Conservation (phyloP, 2,329 filamentous ascomycete genomes). For the Cryphonectria radicalis region DNA sequence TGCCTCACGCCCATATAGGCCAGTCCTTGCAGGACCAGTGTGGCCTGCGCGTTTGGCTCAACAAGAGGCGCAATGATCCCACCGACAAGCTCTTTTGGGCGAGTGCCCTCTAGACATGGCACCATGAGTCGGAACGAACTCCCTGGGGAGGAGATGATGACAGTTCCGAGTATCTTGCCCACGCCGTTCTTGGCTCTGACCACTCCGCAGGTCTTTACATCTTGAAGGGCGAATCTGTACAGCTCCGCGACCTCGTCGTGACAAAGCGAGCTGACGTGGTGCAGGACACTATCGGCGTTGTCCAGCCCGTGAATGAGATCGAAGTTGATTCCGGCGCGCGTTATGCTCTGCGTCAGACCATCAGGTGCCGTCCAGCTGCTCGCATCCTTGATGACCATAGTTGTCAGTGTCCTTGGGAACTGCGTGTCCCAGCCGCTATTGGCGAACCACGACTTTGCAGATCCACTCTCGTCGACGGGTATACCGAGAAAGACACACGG, state of each 20-base stretch:
- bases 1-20: constrained; percentile 81
- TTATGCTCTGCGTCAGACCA: constrained; percentile 73
- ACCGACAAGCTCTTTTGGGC: constrained; percentile 56
- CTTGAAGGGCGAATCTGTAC: constrained; percentile 75
- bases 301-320: constrained; percentile 83
- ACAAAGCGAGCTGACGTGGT: constrained; percentile 74
- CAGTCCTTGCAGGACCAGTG: constrained; percentile 73
- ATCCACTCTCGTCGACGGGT: constrained; percentile 58
- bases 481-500: constrained; percentile 88
- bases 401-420: constrained; percentile 61
- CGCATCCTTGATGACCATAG: constrained; percentile 76
- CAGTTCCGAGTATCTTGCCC: constrained; percentile 74
- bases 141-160: constrained; percentile 76
- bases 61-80: constrained; percentile 83
- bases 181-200: constrained; percentile 77
- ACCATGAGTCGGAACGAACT: constrained; percentile 72
- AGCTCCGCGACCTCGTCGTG: constrained; percentile 80
- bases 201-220: constrained; percentile 75
- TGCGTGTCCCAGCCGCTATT: constrained; percentile 84
- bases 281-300: constrained; percentile 73
- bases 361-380: constrained; percentile 75
- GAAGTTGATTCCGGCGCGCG: constrained; percentile 75
- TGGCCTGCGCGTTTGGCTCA: constrained; percentile 69
- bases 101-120: constrained; percentile 63
- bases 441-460: constrained; percentile 78